Evolutionary conservation across 2,329 filamentous ascomycete species (phyloP), one percentile per base, ranked within the genome.

Genomic region (Hypoxylon sp.): DNA sequence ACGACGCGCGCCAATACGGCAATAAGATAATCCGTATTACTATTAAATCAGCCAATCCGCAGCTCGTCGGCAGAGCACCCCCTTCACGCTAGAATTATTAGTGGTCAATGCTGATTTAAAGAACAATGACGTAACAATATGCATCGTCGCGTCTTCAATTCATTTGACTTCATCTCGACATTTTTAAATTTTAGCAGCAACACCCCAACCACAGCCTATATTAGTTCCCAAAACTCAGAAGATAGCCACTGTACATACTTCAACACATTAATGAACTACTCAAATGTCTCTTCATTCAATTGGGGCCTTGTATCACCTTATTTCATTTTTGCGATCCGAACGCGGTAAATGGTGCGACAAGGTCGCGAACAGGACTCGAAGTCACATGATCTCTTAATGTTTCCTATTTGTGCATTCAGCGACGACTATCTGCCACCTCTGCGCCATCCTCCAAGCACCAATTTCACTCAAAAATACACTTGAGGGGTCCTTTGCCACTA

Each of bases 281-380:
- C 46, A n/a, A 58, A 7, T 28, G 1, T 10, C 25, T 11, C 5
- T 14, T 38, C 10, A 1, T 17, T 2, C 5, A 11, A 30, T 45
- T 13, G 2, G 3, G 9, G 9, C 9, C 32, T 43, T 23, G 45
- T 45, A 63, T 23, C 5, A 34, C 19, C n/a, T 11, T n/a, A 5
- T 17, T 57, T 32, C n/a, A 5, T 46, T 69, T 70, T 63, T 10
- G 30, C n/a, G 32, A 34, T 43, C 14, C 11, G 10, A 21, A 58
- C 75, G 70, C 74, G 75, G 48, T 52, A 19, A 21, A 49, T 63
- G 30, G 57, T 41, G 11, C 41, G 43, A 57, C 21, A 14, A 32
- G 30, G 60, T 74, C 75, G 61, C 75, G 75, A 75, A 68, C 52
- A 19, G 11, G 38, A 72, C 75, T 62, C 75, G 73, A 72, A 65